Conservation (phyloP, 306 rosid species). For the Mimosa bimucronata region DNA sequence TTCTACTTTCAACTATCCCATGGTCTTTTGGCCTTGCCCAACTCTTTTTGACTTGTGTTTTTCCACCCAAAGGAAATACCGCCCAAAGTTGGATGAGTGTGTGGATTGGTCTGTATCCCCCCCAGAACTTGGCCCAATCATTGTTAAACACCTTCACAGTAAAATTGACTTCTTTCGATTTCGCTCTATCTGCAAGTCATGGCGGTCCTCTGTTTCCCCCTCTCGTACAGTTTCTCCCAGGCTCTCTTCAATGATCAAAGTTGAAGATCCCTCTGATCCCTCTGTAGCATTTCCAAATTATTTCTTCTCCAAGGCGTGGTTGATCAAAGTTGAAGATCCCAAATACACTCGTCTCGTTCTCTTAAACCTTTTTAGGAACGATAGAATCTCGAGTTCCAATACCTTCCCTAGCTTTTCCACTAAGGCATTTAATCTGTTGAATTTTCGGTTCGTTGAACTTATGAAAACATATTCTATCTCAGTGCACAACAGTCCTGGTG, state of each 20-base stretch:
- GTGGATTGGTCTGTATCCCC: no score
- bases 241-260: constrained; percentile 27
- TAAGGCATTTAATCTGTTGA: constrained; percentile 24
- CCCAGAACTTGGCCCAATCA: no score
- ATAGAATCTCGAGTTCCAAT: not conserved
- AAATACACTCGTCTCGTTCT: not conserved
- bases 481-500: not conserved
- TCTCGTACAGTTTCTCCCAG: not conserved
- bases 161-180: no score
- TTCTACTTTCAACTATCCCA: not conserved
- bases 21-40: not conserved
- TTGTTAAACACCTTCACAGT: no score
- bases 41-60: not conserved
- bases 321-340: not conserved
- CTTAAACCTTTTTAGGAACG: constrained; percentile 26
- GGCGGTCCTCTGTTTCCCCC: no score
- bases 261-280: not conserved
- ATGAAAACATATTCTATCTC: not conserved
- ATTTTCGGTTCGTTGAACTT: constrained; percentile 32
- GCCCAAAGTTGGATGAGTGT: no score
- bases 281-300: not conserved
- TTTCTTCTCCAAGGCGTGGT: not conserved
- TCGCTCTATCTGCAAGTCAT: no score
- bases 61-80: no score
- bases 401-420: not conserved